These are phyloP conservation scores for Didymella arachidicola DNA, from an alignment of 2,329 filamentous ascomycete species.

Conservation along the genomic window DNA sequence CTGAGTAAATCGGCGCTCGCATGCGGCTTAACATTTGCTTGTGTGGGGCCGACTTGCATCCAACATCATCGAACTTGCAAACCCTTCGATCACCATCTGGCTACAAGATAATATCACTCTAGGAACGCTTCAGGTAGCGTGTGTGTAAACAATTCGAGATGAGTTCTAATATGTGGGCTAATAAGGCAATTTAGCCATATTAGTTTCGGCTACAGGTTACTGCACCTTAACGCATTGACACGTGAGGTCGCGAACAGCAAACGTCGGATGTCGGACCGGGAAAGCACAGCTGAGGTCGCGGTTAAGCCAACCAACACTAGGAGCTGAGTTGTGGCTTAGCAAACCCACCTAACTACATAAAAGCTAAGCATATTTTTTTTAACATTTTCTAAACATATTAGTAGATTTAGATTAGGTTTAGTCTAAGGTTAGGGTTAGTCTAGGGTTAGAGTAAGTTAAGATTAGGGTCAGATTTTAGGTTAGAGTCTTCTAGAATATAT, in stretches of 20 bases:
- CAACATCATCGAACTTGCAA: not conserved
- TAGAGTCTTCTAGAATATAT: too few relatives aligned
- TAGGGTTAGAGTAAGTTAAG: too few relatives aligned
- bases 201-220: conserved; percentile 20
- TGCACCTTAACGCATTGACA: conserved; percentile 20
- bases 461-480: too few relatives aligned
- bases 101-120: conserved; percentile 17
- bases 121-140: not conserved
- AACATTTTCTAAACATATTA: too few relatives aligned
- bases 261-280: conserved; percentile 20
- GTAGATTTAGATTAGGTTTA: too few relatives aligned
- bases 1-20: not conserved
- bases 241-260: conserved; percentile 14
- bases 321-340: too few relatives aligned
- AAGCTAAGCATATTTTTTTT: too few relatives aligned
- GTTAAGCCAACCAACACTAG: too few relatives aligned
- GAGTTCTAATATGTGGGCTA: conserved; percentile 12
- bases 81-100: not conserved
- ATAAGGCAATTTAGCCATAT: conserved; percentile 24
- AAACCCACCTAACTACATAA: too few relatives aligned
- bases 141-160: conserved; percentile 9
- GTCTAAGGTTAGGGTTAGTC: too few relatives aligned
- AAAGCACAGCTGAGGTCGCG: conserved; percentile 15
- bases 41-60: not conserved
- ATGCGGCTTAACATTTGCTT: not conserved